Percentiles rank a stretch among this genome's conserved stretches.
phyloP scores from a whole-genome alignment of 257 asterid genomes.

The Coffea eugenioides region DNA sequence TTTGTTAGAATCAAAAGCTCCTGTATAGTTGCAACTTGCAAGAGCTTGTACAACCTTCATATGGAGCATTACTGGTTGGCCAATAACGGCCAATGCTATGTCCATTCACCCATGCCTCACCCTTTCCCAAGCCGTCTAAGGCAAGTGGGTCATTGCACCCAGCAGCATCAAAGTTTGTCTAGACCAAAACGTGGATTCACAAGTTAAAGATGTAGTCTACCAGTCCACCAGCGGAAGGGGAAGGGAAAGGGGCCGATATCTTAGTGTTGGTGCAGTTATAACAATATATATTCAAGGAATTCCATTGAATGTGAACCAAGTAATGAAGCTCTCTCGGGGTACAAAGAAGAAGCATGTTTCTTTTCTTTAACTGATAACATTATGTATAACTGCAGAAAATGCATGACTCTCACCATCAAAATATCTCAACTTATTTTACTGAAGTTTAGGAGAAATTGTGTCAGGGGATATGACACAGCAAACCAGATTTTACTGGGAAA shows the following conservation, averaged over 20 bases:
- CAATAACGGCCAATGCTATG: constrained; percentile 93
- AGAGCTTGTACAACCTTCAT: constrained; percentile 48
- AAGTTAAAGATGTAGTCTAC: not conserved
- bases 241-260: not conserved
- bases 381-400: too few relatives aligned
- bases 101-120: constrained; percentile 93
- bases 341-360: not conserved
- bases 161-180: constrained; percentile 73
- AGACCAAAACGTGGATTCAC: constrained; percentile 10
- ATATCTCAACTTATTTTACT: too few relatives aligned
- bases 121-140: constrained; percentile 84
- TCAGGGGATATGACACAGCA: too few relatives aligned
- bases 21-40: constrained; percentile 80
- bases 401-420: too few relatives aligned
- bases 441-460: too few relatives aligned
- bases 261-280: not conserved
- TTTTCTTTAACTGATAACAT: too few relatives aligned
- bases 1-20: constrained; percentile 52
- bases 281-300: too few relatives aligned
- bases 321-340: not conserved
- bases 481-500: too few relatives aligned
- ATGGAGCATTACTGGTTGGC: constrained; percentile 57
- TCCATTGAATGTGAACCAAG: not conserved
- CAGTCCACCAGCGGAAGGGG: too few relatives aligned
- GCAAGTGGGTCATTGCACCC: constrained; percentile 66